phyloP scores from a whole-genome alignment of 345 rosid genomes.

The Syzygium aromaticum region DNA sequence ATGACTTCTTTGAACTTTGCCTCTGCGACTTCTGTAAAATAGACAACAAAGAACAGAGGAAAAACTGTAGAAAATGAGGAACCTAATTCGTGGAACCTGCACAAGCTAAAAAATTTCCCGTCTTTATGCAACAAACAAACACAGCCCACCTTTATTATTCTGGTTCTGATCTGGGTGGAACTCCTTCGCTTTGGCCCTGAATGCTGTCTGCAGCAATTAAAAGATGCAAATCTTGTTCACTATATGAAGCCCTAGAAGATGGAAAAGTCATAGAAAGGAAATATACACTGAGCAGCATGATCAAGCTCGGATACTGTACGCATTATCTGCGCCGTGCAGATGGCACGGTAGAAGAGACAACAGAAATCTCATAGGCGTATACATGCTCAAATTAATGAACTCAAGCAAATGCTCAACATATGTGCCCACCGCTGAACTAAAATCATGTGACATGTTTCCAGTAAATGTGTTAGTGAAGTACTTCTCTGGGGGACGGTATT shows the following conservation, averaged over 20 bases:
- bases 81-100: neutral
- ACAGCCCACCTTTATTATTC: conserved; percentile 57
- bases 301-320: neutral
- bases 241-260: neutral
- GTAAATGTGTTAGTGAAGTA: neutral
- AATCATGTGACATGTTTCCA: neutral
- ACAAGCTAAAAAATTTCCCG: neutral
- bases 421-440: neutral
- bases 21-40: conserved; percentile 67
- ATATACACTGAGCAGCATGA: neutral
- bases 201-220: conserved; percentile 53
- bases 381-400: neutral
- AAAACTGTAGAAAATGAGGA: neutral
- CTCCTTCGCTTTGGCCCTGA: conserved; percentile 76
- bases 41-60: conserved; percentile 1
- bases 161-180: conserved; percentile 98
- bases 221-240: neutral
- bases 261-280: neutral
- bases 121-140: neutral
- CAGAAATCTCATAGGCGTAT: neutral
- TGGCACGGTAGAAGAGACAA: neutral
- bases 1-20: conserved; percentile 91
- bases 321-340: neutral
- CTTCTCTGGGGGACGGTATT: neutral
- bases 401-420: neutral